Base-by-base conservation (phyloP, 2,329 filamentous ascomycete species). In the Nemania diffusa region DNA sequence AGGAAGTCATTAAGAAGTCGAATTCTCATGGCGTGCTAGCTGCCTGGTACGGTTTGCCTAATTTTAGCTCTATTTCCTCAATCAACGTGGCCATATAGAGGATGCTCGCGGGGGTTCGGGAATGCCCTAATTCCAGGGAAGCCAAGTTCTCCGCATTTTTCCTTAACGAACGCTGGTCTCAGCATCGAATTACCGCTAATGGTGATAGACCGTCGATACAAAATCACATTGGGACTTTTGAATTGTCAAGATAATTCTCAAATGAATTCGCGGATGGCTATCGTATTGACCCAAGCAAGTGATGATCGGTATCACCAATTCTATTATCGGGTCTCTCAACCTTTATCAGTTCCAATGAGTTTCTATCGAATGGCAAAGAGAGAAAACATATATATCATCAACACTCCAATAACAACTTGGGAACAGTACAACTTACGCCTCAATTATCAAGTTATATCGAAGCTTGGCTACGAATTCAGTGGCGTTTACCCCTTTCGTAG, bases 1-100 rank as follows among this genome's bases (percentile, higher is more conserved):
- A 48, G n/a, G 57, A 64, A 53, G n/a, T 64, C 17, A 64, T 61
- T n/a, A 68, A 59, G 26, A 61, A 67, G 22, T 67, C 64, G 2
- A 55, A 46, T 46, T 57, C 44, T 24, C 59, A 66, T 26, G 58
- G 44, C 5, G 15, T 66, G 15, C 34, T 63, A 13, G 52, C 53
- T 3, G 37, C 58, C 27, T 48, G 58, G 37, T 66, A 66, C 32
- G 32, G 17, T 20, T 17, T 57, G 37, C 24, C 58, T 13, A 8
- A 11, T n/a, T 22, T 20, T 8, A 6, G 4, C 13, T 52, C 8
- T 57, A 17, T 5, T 57, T 1, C 46, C 53, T n/a, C 20, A 24
- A 34, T 58, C 44, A 9, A n/a, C 32, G 26, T 4, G 4, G 11
- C 6, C 34, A 26, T 63, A 57, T 5, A 20, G 24, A 27, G 13